Evolutionary conservation across 2,329 filamentous ascomycete genomes (phyloP), one percentile per base, ranked within the genome.

Genomic region (Sphaerulina vaccinii): DNA sequence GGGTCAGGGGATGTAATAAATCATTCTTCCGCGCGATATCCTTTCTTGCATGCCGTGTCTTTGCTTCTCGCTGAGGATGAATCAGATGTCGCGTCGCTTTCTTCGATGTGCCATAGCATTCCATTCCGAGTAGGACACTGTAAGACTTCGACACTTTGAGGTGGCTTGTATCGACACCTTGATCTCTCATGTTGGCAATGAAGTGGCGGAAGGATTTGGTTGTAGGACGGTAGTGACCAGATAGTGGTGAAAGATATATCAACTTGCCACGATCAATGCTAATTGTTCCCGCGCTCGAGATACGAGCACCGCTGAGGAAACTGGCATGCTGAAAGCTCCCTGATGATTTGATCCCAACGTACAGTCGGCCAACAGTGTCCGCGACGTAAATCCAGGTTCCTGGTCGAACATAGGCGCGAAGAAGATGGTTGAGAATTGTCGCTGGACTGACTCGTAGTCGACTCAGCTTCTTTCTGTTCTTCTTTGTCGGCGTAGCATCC

Each of bases 361-460:
- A 96, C 0, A 96, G 77, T 0, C 87, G 82, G 65, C 90, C 92
- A 1, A 82, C 84, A 1, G 88, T 92, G 70, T 95, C 90, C 19
- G 87, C 85, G 5, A 91, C 90, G 63, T 95, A 96, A 59, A 96
- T 95, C 90, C 90, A 96, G 3, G 88, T 93, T 61, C 91, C 90
- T 51, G 89, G 89, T 66, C 84, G 86, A 39, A 90, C 86, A 0
- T 86, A 84, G 55, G 87, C 85, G 57, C 88, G 82, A 15, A 92
- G 77, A 6, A 95, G 76, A 59, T 87, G 86, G 69, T 92, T 88
- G 63, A 93, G 80, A 7, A 95, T 79, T 0, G 86, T 86, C 0
- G 85, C 82, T 1, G 86, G 83, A 2, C 84, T 88, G 3, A 90
- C 78, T 63, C 88, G 82, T 45, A 79, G 81, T 49, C 84, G 65